phyloP scores from a whole-genome alignment of 148 eudicot genomes.

The Diospyros lotus region DNA sequence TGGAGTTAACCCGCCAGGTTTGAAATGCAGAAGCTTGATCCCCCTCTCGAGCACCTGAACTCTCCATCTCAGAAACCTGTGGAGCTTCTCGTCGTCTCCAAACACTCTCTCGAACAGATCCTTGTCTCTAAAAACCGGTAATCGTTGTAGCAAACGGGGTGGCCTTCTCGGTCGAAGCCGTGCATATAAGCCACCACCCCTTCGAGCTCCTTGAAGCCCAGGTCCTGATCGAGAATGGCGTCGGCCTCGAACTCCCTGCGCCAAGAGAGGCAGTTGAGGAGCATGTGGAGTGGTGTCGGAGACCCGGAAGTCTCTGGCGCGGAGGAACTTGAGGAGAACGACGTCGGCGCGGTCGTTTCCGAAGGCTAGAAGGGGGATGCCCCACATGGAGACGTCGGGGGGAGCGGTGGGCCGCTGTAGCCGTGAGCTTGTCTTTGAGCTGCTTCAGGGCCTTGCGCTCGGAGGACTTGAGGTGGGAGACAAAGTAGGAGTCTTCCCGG shows the following conservation, averaged over 20 bases:
- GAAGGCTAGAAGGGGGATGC: conserved; percentile 32
- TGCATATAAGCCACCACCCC: conserved; percentile 87
- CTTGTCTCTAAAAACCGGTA: conserved; percentile 85
- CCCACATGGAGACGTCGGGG: conserved; percentile 53
- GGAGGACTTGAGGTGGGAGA: conserved; percentile 51
- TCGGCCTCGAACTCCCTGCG: conserved; percentile 65
- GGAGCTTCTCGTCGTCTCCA: conserved; percentile 74
- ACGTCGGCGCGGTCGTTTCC: conserved; percentile 54
- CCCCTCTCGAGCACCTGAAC: conserved; percentile 90
- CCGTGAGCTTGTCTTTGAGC: conserved; percentile 41
- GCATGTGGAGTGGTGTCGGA: conserved; percentile 54
- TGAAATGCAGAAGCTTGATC: conserved; percentile 62
- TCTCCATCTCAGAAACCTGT: conserved; percentile 82
- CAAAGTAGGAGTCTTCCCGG: conserved; percentile 75
- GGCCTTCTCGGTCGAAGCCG: conserved; percentile 71
- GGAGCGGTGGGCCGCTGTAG: conserved; percentile 4
- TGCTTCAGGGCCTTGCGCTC: conserved; percentile 56
- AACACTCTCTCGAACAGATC: conserved; percentile 71
- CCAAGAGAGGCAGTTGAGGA: conserved; percentile 55
- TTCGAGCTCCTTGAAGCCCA: conserved; percentile 73
- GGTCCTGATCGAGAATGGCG: conserved; percentile 52
- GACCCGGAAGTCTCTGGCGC: conserved; percentile 77
- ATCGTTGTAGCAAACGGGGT: conserved; percentile 88
- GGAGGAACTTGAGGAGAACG: conserved; percentile 67
- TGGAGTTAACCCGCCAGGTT: conserved; percentile 83